phyloP scores from a whole-genome alignment of 371 early-diverging fungal species.

The Dichotomocladium elegans region DNA sequence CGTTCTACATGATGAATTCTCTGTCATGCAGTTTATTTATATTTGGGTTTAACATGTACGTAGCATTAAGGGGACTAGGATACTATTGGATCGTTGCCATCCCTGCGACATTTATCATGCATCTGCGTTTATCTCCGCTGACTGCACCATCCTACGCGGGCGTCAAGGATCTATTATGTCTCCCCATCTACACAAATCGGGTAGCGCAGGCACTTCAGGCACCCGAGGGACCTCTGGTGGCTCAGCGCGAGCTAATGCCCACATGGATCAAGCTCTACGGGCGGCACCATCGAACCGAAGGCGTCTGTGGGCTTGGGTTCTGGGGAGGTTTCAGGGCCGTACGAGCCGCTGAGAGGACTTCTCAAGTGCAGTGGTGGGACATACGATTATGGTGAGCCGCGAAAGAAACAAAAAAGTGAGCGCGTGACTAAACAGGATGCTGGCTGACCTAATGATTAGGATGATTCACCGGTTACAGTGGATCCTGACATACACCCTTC shows the following conservation, averaged over 20 bases:
- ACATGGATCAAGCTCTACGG: slow-evolving; percentile 24
- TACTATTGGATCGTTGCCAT: slow-evolving; percentile 35
- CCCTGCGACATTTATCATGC: slow-evolving; percentile 40
- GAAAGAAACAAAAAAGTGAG: not conserved
- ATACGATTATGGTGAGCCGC: slow-evolving; percentile 13
- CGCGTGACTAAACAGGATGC: not conserved
- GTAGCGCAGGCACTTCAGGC: slow-evolving; percentile 23
- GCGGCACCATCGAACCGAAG: not conserved
- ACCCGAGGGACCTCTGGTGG: slow-evolving; percentile 17
- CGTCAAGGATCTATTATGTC: slow-evolving; percentile 25
- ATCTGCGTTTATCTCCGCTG: slow-evolving; percentile 36
- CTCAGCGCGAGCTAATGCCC: slow-evolving; percentile 12
- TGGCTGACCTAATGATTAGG: slow-evolving; percentile 10
- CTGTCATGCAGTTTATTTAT: too few species aligned
- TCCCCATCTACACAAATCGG: slow-evolving; percentile 41
- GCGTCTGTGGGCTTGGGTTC: slow-evolving; percentile 21
- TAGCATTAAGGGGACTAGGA: slow-evolving; percentile 35
- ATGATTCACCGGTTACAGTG: slow-evolving; percentile 35
- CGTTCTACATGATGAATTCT: not conserved
- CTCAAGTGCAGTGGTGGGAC: slow-evolving; percentile 34
- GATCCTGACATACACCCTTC: slow-evolving; percentile 37
- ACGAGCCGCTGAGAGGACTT: slow-evolving; percentile 15
- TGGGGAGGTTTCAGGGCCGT: slow-evolving; percentile 39
- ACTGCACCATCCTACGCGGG: slow-evolving; percentile 35
- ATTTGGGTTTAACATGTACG: too few species aligned